phyloP scores from a whole-genome alignment of 306 rosid genomes.

The Vigna reflexopilosa region DNA sequence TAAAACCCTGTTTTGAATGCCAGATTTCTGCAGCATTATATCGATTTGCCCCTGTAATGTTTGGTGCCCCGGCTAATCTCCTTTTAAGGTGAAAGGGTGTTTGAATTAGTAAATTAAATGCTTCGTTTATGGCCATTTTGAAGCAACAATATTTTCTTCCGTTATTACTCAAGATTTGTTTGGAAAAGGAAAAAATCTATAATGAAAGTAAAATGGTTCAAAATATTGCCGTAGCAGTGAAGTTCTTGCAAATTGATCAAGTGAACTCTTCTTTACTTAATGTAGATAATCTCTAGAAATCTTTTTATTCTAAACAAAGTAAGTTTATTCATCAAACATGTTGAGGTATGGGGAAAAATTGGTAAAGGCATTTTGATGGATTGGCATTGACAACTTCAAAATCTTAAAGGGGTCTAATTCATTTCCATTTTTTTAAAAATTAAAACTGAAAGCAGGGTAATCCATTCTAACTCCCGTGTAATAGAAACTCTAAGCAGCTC shows the following conservation, averaged over 20 bases:
- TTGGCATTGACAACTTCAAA: not conserved
- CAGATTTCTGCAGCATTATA: no score
- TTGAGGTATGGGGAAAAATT: slow-evolving; percentile 21
- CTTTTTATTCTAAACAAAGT: no score
- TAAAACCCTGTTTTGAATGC: no score
- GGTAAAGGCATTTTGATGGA: not conserved
- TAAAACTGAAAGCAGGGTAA: slow-evolving; percentile 31
- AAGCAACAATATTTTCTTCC: not conserved
- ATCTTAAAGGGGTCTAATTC: not conserved
- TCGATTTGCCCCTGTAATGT: no score
- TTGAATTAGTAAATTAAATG: not conserved
- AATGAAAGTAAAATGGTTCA: slow-evolving; percentile 7
- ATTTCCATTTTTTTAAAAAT: not conserved
- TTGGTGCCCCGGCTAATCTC: no score
- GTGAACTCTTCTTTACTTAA: not conserved
- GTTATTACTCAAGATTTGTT: not conserved
- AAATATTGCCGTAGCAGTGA: not conserved
- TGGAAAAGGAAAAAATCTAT: not conserved
- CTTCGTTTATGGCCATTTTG: not conserved
- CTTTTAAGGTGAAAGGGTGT: no score
- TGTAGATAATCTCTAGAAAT: no score
- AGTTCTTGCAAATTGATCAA: not conserved
- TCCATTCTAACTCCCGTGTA: no score
- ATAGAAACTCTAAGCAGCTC: no score
- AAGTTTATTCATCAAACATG: slow-evolving; percentile 2